These are phyloP conservation scores for Funneliformis geosporum DNA, from an alignment of 192 early-diverging fungal genomes.

Conservation along the genomic window DNA sequence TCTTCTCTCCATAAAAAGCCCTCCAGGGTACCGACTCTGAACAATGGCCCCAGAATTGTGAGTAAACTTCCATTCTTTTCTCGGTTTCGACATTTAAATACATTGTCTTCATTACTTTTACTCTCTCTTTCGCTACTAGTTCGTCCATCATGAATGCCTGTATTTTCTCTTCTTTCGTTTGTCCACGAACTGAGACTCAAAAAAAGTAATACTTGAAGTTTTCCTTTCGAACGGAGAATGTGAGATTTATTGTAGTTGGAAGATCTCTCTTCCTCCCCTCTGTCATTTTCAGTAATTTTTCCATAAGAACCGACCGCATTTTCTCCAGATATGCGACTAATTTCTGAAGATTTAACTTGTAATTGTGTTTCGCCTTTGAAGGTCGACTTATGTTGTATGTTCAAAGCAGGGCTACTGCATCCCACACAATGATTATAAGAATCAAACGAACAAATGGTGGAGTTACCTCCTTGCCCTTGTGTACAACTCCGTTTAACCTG, in stretches of 20 bases:
- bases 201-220: no score
- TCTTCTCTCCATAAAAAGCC: background rate
- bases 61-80: background rate
- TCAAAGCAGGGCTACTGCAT: background rate
- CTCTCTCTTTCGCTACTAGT: no score
- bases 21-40: background rate
- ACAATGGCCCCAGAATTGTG: background rate
- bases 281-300: background rate
- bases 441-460: background rate
- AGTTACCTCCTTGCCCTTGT: background rate
- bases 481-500: background rate
- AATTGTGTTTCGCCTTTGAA: background rate
- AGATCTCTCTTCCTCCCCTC: background rate
- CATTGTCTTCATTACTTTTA: no score
- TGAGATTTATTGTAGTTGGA: background rate
- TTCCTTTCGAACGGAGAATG: no score
- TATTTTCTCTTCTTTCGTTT: no score
- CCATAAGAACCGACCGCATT: background rate
- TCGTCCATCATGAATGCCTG: no score
- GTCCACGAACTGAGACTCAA: no score
- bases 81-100: no score
- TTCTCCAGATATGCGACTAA: slow-evolving; percentile 5
- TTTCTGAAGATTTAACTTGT: slow-evolving; percentile 1
- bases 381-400: background rate
- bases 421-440: slow-evolving; percentile 2